phyloP scores from a whole-genome alignment of 345 rosid species.

The Syzygium aromaticum region DNA sequence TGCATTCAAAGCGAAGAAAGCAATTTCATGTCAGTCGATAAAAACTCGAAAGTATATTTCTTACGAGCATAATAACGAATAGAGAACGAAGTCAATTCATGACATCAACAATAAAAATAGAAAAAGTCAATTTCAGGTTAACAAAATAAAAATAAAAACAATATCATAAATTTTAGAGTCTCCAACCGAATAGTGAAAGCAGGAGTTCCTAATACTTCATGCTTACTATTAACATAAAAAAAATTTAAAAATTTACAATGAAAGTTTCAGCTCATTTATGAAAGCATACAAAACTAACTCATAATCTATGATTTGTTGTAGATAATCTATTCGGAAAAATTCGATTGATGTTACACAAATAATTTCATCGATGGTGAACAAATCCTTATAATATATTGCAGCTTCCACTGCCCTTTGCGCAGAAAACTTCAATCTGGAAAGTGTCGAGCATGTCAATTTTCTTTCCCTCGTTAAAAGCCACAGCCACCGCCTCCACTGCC shows the following conservation, averaged over 20 bases:
- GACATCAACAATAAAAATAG: not conserved
- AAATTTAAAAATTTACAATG: not conserved
- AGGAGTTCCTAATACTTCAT: not conserved
- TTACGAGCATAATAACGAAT: not conserved
- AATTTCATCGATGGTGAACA: not conserved
- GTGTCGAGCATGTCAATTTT: not conserved
- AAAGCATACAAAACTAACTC: not conserved
- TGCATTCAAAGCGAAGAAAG: not conserved
- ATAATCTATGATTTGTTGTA: not conserved
- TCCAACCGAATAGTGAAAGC: no score
- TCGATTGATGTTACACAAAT: not conserved
- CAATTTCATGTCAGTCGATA: not conserved
- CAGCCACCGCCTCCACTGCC: not conserved
- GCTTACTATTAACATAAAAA: not conserved
- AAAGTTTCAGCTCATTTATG: not conserved
- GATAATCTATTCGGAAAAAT: not conserved
- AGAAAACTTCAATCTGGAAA: not conserved
- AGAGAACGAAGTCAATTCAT: not conserved
- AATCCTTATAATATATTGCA: not conserved
- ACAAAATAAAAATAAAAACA: not conserved
- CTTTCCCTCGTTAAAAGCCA: not conserved
- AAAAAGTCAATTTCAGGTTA: not conserved
- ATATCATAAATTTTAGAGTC: not conserved
- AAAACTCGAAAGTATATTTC: not conserved
- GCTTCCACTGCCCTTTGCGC: not conserved